A percentile compares a stretch with the other conserved stretches of the same genome.
Conservation (phyloP, 129 eudicot species). For the Apium graveolens region DNA sequence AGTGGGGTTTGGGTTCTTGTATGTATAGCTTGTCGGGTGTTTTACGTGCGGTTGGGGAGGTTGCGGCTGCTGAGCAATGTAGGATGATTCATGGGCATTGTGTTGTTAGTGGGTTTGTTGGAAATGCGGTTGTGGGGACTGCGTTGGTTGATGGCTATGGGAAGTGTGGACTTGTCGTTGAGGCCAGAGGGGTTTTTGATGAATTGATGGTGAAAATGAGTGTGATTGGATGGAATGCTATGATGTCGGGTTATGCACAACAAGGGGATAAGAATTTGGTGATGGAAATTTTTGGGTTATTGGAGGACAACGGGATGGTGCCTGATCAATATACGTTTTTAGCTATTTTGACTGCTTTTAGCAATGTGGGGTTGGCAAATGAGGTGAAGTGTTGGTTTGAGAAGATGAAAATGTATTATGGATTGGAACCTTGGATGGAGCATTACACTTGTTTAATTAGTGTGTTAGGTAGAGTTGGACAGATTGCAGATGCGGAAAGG, state of each 20-base stretch:
- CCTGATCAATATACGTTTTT: constrained; percentile 67
- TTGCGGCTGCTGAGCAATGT: constrained; percentile 66
- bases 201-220: constrained; percentile 29
- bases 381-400: constrained; percentile 58
- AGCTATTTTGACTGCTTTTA: constrained; percentile 61
- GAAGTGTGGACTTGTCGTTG: constrained; percentile 64
- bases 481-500: constrained; percentile 49
- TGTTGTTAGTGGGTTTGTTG: constrained; percentile 40
- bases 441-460: constrained; percentile 85
- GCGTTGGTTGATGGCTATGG: constrained; percentile 75
- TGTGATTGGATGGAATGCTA: constrained; percentile 68
- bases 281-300: constrained; percentile 35
- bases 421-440: constrained; percentile 58
- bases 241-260: constrained; percentile 79
- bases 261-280: constrained; percentile 54
- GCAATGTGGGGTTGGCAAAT: constrained; percentile 46
- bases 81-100: constrained; percentile 67
- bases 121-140: constrained; percentile 47
- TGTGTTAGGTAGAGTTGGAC: constrained; percentile 62
- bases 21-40: constrained; percentile 68
- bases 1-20: constrained; percentile 38
- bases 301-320: constrained; percentile 39
- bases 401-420: constrained; percentile 43
- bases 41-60: constrained; percentile 41
- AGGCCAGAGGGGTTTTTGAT: constrained; percentile 57